Conservation (phyloP, 257 asterid species). For the Solanum paucissectum region DNA sequence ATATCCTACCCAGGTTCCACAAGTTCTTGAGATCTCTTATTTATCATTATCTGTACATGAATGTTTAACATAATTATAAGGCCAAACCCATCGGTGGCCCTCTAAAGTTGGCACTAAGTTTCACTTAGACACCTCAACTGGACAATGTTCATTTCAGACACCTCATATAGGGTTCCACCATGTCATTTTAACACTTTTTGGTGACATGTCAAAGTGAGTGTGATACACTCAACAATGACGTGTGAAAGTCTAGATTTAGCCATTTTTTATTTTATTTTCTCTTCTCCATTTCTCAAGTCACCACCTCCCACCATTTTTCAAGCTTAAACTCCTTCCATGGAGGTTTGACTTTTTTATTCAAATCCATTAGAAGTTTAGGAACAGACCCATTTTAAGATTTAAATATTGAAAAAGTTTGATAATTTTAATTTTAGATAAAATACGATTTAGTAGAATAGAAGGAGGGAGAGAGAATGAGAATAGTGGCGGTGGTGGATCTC, state of each 20-base stretch:
- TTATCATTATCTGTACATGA: not conserved
- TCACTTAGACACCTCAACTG: too few relatives aligned
- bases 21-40: constrained; percentile 4
- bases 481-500: not conserved
- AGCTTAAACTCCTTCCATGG: not conserved
- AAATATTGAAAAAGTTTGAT: not conserved
- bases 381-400: not conserved
- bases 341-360: not conserved
- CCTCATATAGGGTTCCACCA: not conserved
- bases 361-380: not conserved
- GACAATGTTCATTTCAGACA: too few relatives aligned
- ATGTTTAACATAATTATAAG: not conserved
- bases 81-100: too few relatives aligned
- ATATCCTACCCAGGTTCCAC: constrained; percentile 61
- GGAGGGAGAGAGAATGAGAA: not conserved
- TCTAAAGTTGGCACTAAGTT: too few relatives aligned
- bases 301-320: not conserved
- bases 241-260: not conserved
- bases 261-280: too few relatives aligned
- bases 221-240: not conserved
- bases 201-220: not conserved
- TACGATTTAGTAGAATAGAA: not conserved
- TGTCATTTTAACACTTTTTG: not conserved
- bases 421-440: too few relatives aligned
- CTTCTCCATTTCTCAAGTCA: not conserved